Base-by-base conservation (phyloP, 495 filamentous ascomycete species). In the Saxophila tyrrhenica region DNA sequence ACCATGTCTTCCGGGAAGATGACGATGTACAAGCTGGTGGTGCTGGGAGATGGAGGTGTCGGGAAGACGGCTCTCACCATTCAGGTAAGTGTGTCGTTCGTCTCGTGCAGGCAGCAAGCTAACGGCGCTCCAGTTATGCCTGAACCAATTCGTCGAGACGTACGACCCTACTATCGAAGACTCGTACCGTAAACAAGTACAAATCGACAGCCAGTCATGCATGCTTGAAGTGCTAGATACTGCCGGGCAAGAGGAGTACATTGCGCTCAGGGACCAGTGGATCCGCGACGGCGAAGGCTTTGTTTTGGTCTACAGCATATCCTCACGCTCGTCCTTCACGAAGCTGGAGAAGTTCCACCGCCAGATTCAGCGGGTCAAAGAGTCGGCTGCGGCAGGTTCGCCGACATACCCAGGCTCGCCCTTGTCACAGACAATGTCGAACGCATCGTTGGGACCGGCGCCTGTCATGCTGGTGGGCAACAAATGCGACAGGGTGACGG, bases 141-240 rank as follows among this genome's bases (percentile, higher is more conserved):
- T 87, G 29, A 86, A 87, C 65, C 84, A 88, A 65, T 88, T 87
- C 61, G 82, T 86, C 62, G 84, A 87, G 68, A 87, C 83, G 67
- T 98, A 98, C 69, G 92, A 98, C 70, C 92, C 92, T 23, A 97
- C 88, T 56, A 94, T 94, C 65, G 88, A 94, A 73, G 88, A 98
- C 63, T 96, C 91, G 16, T 98, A 98, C 70, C 82, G 92, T 59
- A 97, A 96, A 73, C 94, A 97, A 72, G 90, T 95, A 52, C 91
- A 96, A 57, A 97, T 97, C 67, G 92, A 98, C 69, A 80, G 83
- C 55, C 88, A 94, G 65, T 86, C 92, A 20, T 96, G 92, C 74
- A 97, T 98, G 92, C 79, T 97, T 62, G 92, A 98, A 72, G 91
- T 97, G 38, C 78, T 98, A 55, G 92, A 98, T 73, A 98, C 94